Base-by-base conservation (phyloP, 495 filamentous ascomycete genomes). In the Barbatosphaeria neglecta region DNA sequence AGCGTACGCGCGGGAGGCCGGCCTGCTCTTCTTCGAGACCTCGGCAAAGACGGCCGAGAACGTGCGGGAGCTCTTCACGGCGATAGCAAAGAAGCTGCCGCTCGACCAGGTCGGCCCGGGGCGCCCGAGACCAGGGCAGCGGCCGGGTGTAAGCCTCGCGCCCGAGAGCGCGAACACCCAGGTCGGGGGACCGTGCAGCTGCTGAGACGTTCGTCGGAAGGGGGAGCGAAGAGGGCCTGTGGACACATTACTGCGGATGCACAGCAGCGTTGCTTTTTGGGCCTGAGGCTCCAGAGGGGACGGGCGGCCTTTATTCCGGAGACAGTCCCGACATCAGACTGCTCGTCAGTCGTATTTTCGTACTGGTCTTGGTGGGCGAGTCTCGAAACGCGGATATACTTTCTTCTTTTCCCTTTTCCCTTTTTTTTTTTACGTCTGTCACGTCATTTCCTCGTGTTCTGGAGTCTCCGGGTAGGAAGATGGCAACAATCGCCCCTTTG, bases 21-120 rank as follows among this genome's bases (percentile, higher is more conserved):
- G 85, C 37, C 73, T 98, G 15, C 73, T 98, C 10, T 98, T 97
- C 72, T 97, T 97, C 57, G 92, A 98, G 64, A 97, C 92, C 5
- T 94, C 87, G 38, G 92, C 92, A 39, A 98, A 98, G 73, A 93
- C 92, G 18, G 82, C 87, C 22, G 88, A 90, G 61, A 98, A 98
- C 58, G 92, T 98, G 37, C 76, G 82, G 54, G 90, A 97, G 50
- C 69, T 98, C 27, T 98, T 98, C 69, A 95, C 90, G n/a, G 87
- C 87, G 16, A 98, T 98, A 54, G 92, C 92, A 31, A 90, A 85
- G 84, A 95, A 95, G 66, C 72, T 98, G 47, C 92, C 92, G 22
- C 80, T 98, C 48, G 92, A 97, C 53, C 92, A 96, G 62, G 90
- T 81, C 41, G 90, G 88, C 15, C 87, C 89, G 23, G 80, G 90